Base-by-base conservation (phyloP, 2,329 filamentous ascomycete genomes). In the Penicillium sp. region DNA sequence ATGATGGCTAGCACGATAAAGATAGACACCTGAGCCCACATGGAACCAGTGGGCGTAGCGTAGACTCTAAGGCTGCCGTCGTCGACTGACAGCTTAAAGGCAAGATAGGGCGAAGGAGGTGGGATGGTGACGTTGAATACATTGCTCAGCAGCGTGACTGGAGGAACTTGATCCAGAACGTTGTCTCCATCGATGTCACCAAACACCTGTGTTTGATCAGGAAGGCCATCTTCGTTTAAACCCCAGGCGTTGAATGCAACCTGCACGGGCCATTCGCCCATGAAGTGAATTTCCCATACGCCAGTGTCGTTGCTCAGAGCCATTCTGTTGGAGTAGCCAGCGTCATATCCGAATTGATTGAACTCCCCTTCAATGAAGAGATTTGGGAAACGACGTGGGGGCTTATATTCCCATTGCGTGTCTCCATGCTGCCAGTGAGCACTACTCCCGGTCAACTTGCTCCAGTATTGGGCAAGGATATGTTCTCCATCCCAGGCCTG, bases 201-300 rank as follows among this genome's bases (percentile, higher is more conserved):
- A 56, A 80, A 82, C 3, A 86, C 80, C 58, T 77, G 79, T 2
- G 80, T 80, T 58, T 84, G 78, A 69, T 89, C 86, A 0, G 86
- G 85, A 61, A 82, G 73, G 29, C 85, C 84, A 69, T 87, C 81
- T 0, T 82, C 80, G 63, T 88, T 86, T 68, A 88, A 83, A 48
- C 86, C 86, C 86, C 86, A 88, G 10, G 86, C 78, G 61, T 87
- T 89, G 57, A 88, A 73, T 66, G 87, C 85, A 55, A 84, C 80
- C 45, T 80, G 73, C 3, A 82, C 80, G 1, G 86, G 86, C 81
- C 84, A 88, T 67, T 89, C 86, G 6, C 79, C 78, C 76, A 86
- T 82, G 60, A 87, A 84, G 63, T 84, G 78, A 63, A 82, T 84
- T 19, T 77, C 73, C 86, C 86, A 89, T 2, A 73, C 73, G 26